Conservation (phyloP, 495 filamentous ascomycete species). For the Penicillium flavigenum region DNA sequence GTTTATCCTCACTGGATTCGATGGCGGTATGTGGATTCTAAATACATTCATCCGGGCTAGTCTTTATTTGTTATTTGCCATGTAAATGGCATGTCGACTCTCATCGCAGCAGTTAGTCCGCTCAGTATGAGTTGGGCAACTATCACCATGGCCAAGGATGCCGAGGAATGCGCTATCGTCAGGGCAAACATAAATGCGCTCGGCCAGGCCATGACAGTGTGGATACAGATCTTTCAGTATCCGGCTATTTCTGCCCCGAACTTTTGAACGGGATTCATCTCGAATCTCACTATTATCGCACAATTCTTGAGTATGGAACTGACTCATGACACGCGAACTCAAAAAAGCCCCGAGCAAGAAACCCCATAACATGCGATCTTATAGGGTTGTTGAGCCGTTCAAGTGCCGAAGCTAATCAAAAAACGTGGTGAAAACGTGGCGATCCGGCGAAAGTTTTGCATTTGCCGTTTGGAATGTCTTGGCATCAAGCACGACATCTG, state of each 20-base stretch:
- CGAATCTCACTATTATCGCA: constrained; percentile 1
- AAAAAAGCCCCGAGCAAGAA: too few species aligned
- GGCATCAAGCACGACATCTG: constrained; percentile 11
- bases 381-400: neutral
- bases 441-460: constrained; percentile 2
- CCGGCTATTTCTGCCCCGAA: constrained; percentile 29
- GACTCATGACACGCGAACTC: too few species aligned
- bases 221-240: constrained; percentile 35
- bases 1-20: constrained; percentile 35
- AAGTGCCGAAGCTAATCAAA: neutral
- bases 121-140: constrained; percentile 39
- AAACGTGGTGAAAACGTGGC: neutral
- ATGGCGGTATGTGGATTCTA: constrained; percentile 27
- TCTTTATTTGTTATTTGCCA: neutral
- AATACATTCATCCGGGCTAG: neutral
- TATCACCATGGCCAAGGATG: constrained; percentile 33
- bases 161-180: constrained; percentile 37
- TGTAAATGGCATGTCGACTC: neutral
- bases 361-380: neutral
- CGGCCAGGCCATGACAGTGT: constrained; percentile 36
- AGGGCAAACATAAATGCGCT: constrained; percentile 41
- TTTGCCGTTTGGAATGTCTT: neutral
- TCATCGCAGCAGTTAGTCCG: constrained; percentile 30
- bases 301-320: neutral
- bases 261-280: constrained; percentile 30